Evolutionary conservation across 768 basidiomycete genomes (phyloP).

Genomic region (Macrocybe gigantea): DNA sequence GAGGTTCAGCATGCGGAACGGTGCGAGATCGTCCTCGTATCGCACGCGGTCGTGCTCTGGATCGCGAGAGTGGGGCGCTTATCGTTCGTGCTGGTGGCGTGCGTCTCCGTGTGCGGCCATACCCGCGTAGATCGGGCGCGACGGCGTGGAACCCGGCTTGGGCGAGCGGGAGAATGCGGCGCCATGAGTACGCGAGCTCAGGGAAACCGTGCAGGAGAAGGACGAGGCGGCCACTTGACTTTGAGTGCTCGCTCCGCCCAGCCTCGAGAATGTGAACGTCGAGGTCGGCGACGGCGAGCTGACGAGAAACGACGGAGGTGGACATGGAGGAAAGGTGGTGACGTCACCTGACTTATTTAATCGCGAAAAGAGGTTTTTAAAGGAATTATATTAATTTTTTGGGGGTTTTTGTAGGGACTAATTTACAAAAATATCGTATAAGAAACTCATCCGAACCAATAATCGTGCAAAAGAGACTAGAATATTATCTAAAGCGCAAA

Average conservation of each 20-base stretch:
- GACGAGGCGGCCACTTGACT: slow-evolving; percentile 34
- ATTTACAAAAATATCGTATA: too few relatives aligned
- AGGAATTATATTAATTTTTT: too few relatives aligned
- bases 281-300: slow-evolving; percentile 39
- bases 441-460: too few relatives aligned
- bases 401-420: too few relatives aligned
- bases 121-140: slow-evolving; percentile 57
- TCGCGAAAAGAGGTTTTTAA: too few relatives aligned
- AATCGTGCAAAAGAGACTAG: too few relatives aligned
- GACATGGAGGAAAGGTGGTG: too few relatives aligned
- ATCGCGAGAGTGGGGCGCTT: too few relatives aligned
- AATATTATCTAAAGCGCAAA: too few relatives aligned
- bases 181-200: slow-evolving; percentile 62
- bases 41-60: slow-evolving; percentile 9
- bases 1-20: slow-evolving; percentile 46
- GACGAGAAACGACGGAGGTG: slow-evolving; percentile 28
- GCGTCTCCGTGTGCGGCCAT: slow-evolving; percentile 32
- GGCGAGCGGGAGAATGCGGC: slow-evolving; percentile 49
- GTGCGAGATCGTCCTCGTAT: slow-evolving; percentile 44
- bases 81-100: slow-evolving; percentile 6
- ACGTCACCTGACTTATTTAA: too few relatives aligned
- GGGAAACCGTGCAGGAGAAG: slow-evolving; percentile 64
- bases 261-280: slow-evolving; percentile 50
- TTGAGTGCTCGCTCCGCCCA: slow-evolving; percentile 12
- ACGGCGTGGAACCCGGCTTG: slow-evolving; percentile 52